Evolutionary conservation across 2,329 filamentous ascomycete genomes (phyloP), one percentile per base, ranked within the genome.

Genomic region (Septoria linicola): DNA sequence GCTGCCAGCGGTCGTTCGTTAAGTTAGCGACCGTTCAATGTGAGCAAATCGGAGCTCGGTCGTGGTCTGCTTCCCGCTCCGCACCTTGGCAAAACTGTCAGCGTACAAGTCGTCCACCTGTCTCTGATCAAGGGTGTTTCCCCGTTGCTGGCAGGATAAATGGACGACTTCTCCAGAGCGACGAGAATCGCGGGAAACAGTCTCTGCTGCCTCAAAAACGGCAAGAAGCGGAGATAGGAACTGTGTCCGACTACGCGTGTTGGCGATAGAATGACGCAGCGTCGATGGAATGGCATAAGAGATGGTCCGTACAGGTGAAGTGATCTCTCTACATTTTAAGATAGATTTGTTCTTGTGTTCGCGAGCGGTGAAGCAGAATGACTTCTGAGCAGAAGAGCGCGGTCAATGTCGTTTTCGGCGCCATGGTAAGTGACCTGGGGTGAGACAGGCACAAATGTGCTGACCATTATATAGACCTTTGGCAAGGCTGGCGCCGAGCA

Each of bases 341-440:
- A 14, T 35, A 11, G 16, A 35, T 30, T 39, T 19, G n/a, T n/a
- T n/a, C n/a, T n/a, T n/a, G n/a, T n/a, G n/a, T n/a, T n/a, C n/a
- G 8, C 20, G n/a, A 30, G 8, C 6, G 11, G 10, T 19, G 16
- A 13, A 58, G 53, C 55, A 55, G 41, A 30, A 59, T 60, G 59
- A 57, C 58, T 54, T 43, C 53, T 25, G 30, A 56, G 40, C 59
- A 62, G 35, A 62, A 61, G 35, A 58, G 49, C 21, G 49, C 51
- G 43, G 51, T 61, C 36, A 61, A 62, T 49, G 55, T 61, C 19
- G 57, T 61, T 21, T 61, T 62, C 42, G 60, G 60, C 13, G 60
- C 60, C 41, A 62, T 61, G 59, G 61, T 58, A 8, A 53, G 59
- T 45, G 57, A 57, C 30, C 13, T 35, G 31, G 13, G 5, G 31